Percentiles rank a stretch among this genome's conserved stretches.
Conservation (phyloP, 495 filamentous ascomycete species). For the Penicillium mononematosum region DNA sequence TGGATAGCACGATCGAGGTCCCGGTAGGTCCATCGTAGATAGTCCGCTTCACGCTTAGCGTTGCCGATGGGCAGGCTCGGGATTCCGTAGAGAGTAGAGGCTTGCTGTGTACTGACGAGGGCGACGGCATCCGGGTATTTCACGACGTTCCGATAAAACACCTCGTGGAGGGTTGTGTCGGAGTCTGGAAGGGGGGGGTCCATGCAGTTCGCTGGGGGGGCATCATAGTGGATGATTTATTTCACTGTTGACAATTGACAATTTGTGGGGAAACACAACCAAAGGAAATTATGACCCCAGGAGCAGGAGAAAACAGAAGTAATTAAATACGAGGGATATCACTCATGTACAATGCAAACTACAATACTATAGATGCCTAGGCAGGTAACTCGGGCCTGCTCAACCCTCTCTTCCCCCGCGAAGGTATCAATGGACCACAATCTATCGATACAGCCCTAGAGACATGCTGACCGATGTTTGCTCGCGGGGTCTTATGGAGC, state of each 20-base stretch:
- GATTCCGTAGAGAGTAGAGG: constrained; percentile 13
- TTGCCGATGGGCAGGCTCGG: background rate
- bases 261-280: background rate
- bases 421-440: too few relatives aligned
- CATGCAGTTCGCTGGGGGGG: background rate
- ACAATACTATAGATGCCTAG: background rate
- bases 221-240: background rate
- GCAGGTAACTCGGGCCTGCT: background rate
- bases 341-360: background rate
- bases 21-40: constrained; percentile 22
- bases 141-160: constrained; percentile 12
- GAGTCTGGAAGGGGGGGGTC: constrained; percentile 10
- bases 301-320: background rate
- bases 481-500: background rate
- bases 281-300: too few relatives aligned
- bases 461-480: too few relatives aligned
- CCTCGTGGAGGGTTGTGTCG: constrained; percentile 2
- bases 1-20: constrained; percentile 13
- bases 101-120: constrained; percentile 20
- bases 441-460: too few relatives aligned
- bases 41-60: background rate
- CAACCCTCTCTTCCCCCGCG: too few relatives aligned
- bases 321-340: background rate
- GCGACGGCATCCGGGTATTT: constrained; percentile 10
- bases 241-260: background rate